These are phyloP conservation scores for Fusarium sp. DNA, from an alignment of 2,329 filamentous ascomycete genomes.

Conservation along the genomic window DNA sequence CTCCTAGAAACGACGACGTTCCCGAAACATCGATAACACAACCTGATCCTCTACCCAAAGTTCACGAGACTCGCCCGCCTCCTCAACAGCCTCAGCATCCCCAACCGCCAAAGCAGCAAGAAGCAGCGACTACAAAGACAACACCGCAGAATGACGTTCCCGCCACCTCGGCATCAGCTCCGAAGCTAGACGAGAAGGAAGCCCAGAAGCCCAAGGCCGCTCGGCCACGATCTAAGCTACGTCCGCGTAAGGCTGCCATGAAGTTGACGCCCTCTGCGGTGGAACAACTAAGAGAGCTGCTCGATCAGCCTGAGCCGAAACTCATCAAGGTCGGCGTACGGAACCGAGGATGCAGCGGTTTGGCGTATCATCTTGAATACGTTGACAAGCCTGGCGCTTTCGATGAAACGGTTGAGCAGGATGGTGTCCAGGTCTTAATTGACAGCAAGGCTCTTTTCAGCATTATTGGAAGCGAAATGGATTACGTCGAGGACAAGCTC, in stretches of 20 bases:
- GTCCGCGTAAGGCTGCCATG: constrained; percentile 89
- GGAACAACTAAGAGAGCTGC: constrained; percentile 77
- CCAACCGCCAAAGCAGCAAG: constrained; percentile 35
- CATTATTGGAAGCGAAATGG: constrained; percentile 99
- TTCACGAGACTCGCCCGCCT: constrained; percentile 65
- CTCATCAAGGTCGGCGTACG: constrained; percentile 94
- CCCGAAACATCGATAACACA: constrained; percentile 61
- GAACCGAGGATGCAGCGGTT: constrained; percentile 91
- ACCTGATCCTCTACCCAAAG: constrained; percentile 58
- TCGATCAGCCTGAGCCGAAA: constrained; percentile 89
- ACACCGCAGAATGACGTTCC: constrained; percentile 33
- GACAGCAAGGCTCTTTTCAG: constrained; percentile 98
- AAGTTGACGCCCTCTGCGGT: constrained; percentile 84
- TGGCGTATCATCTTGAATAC: constrained; percentile 94
- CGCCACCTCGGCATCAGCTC: constrained; percentile 46
- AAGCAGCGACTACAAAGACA: constrained; percentile 18
- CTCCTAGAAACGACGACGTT: constrained; percentile 56
- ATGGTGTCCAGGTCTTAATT: constrained; percentile 94
- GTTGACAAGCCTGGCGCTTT: constrained; percentile 90
- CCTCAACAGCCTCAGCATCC: constrained; percentile 37
- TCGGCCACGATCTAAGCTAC: constrained; percentile 52
- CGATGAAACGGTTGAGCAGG: constrained; percentile 94
- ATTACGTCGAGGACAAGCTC: constrained; percentile 96
- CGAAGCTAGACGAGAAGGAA: constrained; percentile 67
- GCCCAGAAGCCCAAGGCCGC: constrained; percentile 72